Base-by-base conservation (phyloP, 352 stramenopile genomes). In the Phytophthora citrophthora region DNA sequence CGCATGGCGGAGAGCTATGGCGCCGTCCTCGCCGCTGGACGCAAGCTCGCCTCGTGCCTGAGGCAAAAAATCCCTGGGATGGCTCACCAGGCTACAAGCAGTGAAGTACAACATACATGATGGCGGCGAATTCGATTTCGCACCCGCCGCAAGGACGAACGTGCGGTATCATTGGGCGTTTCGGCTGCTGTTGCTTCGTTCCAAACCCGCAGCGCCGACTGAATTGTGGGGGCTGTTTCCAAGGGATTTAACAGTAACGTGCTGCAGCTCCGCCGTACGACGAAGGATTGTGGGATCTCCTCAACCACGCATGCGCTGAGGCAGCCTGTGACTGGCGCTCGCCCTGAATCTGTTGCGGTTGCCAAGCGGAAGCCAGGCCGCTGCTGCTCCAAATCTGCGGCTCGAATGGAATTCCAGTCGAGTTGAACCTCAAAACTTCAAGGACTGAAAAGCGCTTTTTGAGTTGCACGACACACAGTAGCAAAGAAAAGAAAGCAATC, bases 391-490 rank as follows among this genome's bases (percentile, higher is more conserved):
- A 41, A 41, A 41, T 41, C 36, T 18, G 41, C 20, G 23, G 34
- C 18, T 32, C 18, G 31, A 45, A 20, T 34, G 24, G 52, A 51
- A 41, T 50, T 64, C 56, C 47, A 63, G 44, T 63, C 45, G 44
- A 64, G 36, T 64, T 64, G 56, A 64, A 64, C 56, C 50, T 52
- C 56, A 64, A 64, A 64, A 64, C 46, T 64, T 64, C 57, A 65
- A 65, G 57, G 38, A 31, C 27, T 52, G n/a, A 52, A 59, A 34
- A 65, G 36, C 56, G 47, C 38, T 51, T 53, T 44, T 64, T 38
- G 9, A 23, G 11, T 13, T 32, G 8, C 8, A 64, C 45, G 55
- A 63, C 44, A 36, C 32, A 29, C 40, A 9, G 52, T 24, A 20
- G 36, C 44, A 63, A 50, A 40, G 54, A 61, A 52, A 20, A 32